phyloP scores from a whole-genome alignment of 352 stramenopile genomes.

The Phytophthora ohioensis region DNA sequence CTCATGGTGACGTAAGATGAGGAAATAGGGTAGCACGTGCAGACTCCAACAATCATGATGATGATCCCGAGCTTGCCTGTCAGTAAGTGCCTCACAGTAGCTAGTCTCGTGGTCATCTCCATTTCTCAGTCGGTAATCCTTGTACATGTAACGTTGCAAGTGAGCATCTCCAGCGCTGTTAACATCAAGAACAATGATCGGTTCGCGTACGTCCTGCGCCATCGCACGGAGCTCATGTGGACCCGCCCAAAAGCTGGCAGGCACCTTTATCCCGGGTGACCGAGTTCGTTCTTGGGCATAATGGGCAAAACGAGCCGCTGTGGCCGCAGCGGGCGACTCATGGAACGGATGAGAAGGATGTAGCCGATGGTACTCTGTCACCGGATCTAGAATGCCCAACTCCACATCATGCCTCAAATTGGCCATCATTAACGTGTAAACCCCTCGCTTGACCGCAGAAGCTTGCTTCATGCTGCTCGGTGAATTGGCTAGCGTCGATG shows the following conservation, averaged over 20 bases:
- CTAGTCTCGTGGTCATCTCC: constrained; percentile 6
- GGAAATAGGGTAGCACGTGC: constrained; percentile 5
- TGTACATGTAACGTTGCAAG: background rate
- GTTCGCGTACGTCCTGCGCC: background rate
- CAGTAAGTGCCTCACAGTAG: constrained; percentile 2
- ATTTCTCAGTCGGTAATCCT: background rate
- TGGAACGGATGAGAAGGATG: background rate
- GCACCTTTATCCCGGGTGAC: background rate
- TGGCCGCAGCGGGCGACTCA: background rate
- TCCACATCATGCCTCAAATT: background rate
- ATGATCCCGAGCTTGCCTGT: background rate
- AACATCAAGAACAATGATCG: background rate
- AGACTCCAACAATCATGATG: background rate
- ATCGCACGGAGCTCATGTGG: background rate
- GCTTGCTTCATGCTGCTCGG: background rate
- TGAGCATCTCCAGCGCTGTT: background rate
- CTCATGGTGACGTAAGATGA: constrained; percentile 4
- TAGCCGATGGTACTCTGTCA: background rate
- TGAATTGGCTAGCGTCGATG: background rate
- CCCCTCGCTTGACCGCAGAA: background rate
- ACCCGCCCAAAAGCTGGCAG: background rate
- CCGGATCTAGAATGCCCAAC: background rate
- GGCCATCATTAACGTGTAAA: background rate
- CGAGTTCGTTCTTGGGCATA: background rate
- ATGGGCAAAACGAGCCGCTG: background rate